A percentile compares a stretch with the other conserved stretches of the same genome.
Evolutionary conservation across 2,329 filamentous ascomycete species (phyloP).

Genomic region (Sphaerostilbella broomeana): DNA sequence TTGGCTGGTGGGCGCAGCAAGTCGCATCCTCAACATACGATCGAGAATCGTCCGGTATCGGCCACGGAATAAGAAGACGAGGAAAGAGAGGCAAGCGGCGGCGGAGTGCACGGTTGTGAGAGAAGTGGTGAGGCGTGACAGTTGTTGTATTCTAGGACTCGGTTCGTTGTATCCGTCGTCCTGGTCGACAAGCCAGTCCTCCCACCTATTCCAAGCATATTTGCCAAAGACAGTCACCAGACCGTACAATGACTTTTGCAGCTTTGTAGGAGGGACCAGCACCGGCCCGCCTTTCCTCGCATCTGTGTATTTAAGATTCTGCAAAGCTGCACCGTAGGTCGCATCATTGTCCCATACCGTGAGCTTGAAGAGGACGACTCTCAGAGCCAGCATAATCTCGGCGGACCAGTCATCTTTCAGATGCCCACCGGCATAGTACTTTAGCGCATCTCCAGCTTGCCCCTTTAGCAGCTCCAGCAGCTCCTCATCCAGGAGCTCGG

Average conservation of each 20-base stretch:
- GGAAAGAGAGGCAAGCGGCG: constrained; percentile 76
- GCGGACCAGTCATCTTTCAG: constrained; percentile 79
- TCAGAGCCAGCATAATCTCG: constrained; percentile 73
- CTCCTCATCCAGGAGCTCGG: constrained; percentile 91
- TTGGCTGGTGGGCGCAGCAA: constrained; percentile 78
- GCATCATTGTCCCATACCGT: constrained; percentile 95
- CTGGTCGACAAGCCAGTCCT: constrained; percentile 71
- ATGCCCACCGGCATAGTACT: constrained; percentile 70
- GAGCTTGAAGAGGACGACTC: constrained; percentile 83
- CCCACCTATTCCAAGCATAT: constrained; percentile 90
- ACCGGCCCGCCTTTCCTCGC: constrained; percentile 60
- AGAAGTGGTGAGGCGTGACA: constrained; percentile 64
- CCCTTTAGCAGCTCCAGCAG: constrained; percentile 75
- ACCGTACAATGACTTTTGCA: constrained; percentile 81
- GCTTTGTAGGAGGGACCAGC: constrained; percentile 63
- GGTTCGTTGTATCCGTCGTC: constrained; percentile 68
- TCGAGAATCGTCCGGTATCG: constrained; percentile 88
- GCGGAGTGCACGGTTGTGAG: constrained; percentile 70
- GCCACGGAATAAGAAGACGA: constrained; percentile 86
- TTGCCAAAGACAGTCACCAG: constrained; percentile 77
- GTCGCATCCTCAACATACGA: constrained; percentile 72
- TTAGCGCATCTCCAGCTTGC: constrained; percentile 81
- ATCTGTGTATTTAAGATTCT: constrained; percentile 86
- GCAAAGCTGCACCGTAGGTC: constrained; percentile 86
- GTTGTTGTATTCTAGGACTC: constrained; percentile 41